A percentile compares a stretch with the other conserved stretches of the same genome.
These are phyloP conservation scores for Populus tremula DNA, from an alignment of 345 rosid species.

Conservation along the genomic window DNA sequence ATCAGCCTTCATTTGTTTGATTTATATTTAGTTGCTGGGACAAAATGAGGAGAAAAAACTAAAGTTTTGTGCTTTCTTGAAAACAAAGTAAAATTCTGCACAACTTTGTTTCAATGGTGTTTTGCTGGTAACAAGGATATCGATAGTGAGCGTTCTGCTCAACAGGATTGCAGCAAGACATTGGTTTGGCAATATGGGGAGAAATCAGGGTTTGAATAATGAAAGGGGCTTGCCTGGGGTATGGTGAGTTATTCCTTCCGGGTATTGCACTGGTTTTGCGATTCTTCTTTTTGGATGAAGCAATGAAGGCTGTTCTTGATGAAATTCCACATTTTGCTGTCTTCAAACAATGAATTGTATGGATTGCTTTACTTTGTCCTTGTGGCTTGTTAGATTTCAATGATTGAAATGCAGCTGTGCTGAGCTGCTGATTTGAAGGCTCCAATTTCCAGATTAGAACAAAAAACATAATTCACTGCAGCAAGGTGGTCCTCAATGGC, in stretches of 20 bases:
- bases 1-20: not conserved
- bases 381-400: too few relatives aligned
- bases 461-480: too few relatives aligned
- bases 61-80: not conserved
- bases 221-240: constrained; percentile 99
- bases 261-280: not conserved
- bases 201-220: constrained; percentile 74
- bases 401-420: too few relatives aligned
- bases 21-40: not conserved
- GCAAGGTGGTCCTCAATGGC: too few relatives aligned
- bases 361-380: too few relatives aligned
- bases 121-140: not conserved
- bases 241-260: constrained; percentile 55
- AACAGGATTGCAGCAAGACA: constrained; percentile 80
- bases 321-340: not conserved
- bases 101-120: not conserved
- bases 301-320: not conserved
- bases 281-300: not conserved
- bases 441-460: too few relatives aligned
- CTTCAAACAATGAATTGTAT: not conserved
- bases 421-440: too few relatives aligned
- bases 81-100: not conserved
- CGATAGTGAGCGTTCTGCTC: constrained; percentile 9
- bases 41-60: not conserved
- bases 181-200: constrained; percentile 97